These are phyloP conservation scores for Hyparrhenia diplandra DNA, from an alignment of 176 grass and related monocot species.

Conservation along the genomic window DNA sequence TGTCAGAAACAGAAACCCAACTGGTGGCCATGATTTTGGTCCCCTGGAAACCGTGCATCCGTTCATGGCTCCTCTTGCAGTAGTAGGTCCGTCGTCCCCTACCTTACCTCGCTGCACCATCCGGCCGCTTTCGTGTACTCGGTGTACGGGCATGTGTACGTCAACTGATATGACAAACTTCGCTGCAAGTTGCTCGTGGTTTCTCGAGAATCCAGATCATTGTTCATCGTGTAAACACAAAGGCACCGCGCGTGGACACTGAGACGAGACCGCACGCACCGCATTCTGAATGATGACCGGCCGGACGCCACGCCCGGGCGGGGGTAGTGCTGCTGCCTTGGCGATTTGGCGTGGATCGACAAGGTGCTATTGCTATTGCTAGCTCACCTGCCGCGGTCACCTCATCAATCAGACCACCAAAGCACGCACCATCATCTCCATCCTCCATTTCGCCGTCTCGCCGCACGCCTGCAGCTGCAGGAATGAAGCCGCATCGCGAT, in stretches of 20 bases:
- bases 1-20: not conserved
- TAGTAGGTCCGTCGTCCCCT: not conserved
- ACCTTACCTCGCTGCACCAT: not conserved
- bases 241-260: not conserved
- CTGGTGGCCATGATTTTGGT: constrained; percentile 31
- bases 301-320: too few relatives aligned
- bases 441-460: not conserved
- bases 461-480: not conserved
- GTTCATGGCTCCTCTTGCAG: not conserved
- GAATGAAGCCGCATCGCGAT: not conserved
- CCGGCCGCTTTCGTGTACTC: not conserved
- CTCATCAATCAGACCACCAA: not conserved
- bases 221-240: not conserved
- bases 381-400: constrained; percentile 1
- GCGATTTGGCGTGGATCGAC: not conserved
- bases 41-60: not conserved
- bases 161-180: not conserved
- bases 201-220: not conserved
- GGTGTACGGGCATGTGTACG: constrained; percentile 25
- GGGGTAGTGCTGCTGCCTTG: too few relatives aligned
- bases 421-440: not conserved
- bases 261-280: too few relatives aligned
- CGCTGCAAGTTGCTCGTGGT: not conserved
- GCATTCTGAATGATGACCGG: too few relatives aligned
- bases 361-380: not conserved